Base-by-base conservation (phyloP, 257 asterid species). In the Nicotiana sylvestris region DNA sequence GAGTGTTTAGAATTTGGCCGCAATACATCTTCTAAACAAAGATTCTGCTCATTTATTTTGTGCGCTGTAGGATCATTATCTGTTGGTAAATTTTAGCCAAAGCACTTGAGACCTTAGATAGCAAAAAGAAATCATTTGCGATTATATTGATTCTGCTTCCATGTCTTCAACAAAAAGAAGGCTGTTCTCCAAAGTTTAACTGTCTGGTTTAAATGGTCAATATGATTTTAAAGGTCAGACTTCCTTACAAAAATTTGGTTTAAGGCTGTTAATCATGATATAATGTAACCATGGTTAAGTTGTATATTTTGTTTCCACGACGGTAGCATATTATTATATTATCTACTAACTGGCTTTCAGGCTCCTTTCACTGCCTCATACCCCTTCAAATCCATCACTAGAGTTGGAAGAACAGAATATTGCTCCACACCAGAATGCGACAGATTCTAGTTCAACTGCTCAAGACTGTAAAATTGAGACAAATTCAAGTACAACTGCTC, bases 281-380 rank as follows among this genome's bases (percentile, higher is more conserved):
- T 64, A 64, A 13, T 64, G 3, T 25, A 58, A 64, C 39, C 39
- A 65, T 30, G 43, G 39, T 15, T 74, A 49, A 74, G 8, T 29
- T 51, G 60, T 30, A 25, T 43, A 65, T 65, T 64, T 56, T n/a
- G 15, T 78, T 78, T 9, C 12, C 25, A 4, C 25, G 79, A 46
- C 13, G 37, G 21, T 25, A 10, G 27, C 15, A 25, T 37, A 46
- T 46, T 58, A 6, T 33, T 56, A 10, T n/a, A n/a, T 29, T n/a
- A 29, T 67, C 82, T 53, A 46, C 70, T 64, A 58, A 29, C 37
- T 69, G 33, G 37, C 81, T 83, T 83, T 77, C 87, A 95, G 98
- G 97, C 92, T 90, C 84, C 87, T 91, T 55, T 55, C 87, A 65
- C 93, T 88, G 69, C 90, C 91, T 1, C 92, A 81, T 53, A 49